A percentile compares a stretch with the other conserved stretches of the same genome.
phyloP scores from a whole-genome alignment of 305 asterid genomes.

The Solanum hybrid region DNA sequence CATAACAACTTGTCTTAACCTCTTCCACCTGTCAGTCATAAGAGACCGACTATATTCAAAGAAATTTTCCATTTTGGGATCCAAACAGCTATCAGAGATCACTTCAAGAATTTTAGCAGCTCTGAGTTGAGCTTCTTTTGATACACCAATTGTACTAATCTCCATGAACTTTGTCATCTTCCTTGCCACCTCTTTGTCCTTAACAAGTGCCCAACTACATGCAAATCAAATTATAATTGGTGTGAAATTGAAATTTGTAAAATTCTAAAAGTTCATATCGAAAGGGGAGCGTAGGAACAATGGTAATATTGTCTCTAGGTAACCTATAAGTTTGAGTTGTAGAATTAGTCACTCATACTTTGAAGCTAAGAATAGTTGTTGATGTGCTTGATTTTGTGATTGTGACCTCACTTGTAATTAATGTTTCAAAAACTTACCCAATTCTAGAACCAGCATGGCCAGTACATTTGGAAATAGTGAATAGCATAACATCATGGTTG shows the following conservation, averaged over 20 bases:
- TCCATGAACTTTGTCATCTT: too few species aligned
- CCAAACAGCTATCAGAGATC: slow-evolving; percentile 44
- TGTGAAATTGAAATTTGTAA: too few species aligned
- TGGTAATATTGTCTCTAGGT: too few species aligned
- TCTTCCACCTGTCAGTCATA: slow-evolving; percentile 57
- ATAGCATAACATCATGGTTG: slow-evolving; percentile 57
- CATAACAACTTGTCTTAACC: slow-evolving; percentile 24
- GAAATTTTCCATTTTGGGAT: slow-evolving; percentile 30
- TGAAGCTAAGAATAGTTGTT: too few species aligned
- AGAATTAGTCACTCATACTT: too few species aligned
- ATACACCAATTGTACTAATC: slow-evolving; percentile 53
- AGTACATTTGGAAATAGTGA: slow-evolving; percentile 72
- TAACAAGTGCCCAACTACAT: too few species aligned
- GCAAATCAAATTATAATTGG: slow-evolving; percentile 6
- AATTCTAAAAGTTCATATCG: too few species aligned
- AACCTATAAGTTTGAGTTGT: too few species aligned
- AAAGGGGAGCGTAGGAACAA: too few species aligned
- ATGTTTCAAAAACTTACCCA: slow-evolving; percentile 29
- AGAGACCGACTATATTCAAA: slow-evolving; percentile 26
- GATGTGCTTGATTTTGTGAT: too few species aligned
- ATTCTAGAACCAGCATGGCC: slow-evolving; percentile 89
- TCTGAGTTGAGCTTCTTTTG: slow-evolving; percentile 74
- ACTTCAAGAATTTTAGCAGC: slow-evolving; percentile 49
- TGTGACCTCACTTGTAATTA: too few species aligned
- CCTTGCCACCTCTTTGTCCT: slow-evolving; percentile 14